Percentiles rank a stretch among this genome's conserved stretches.
These are phyloP conservation scores for Xerocomus cyaneibrunnescens DNA, from an alignment of 1,284 basidiomycete species.

Conservation along the genomic window DNA sequence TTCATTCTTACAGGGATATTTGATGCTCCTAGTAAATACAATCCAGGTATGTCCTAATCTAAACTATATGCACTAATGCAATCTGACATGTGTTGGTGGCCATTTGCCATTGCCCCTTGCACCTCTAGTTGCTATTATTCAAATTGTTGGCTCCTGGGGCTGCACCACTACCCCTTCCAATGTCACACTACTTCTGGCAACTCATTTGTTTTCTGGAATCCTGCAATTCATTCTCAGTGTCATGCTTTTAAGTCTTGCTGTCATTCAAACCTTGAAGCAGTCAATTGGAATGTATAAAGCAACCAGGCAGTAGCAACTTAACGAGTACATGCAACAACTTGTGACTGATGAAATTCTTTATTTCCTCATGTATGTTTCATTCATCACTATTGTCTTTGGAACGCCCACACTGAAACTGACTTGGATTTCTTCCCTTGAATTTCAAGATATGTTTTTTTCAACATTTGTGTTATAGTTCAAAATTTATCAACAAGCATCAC, in stretches of 20 bases:
- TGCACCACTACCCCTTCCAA: no score
- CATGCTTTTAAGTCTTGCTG: not conserved
- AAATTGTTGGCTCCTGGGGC: no score
- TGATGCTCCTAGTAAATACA: not conserved
- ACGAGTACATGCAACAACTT: not conserved
- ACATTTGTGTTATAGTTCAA: no score
- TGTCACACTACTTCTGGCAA: no score
- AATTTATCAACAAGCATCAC: no score
- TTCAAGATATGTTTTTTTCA: no score
- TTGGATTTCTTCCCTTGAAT: no score
- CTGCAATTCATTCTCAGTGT: not conserved
- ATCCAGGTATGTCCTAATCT: not conserved
- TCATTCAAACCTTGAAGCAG: not conserved
- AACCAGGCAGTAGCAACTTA: not conserved
- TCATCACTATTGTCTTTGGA: no score
- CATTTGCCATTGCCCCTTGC: not conserved
- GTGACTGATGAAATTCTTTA: constrained; percentile 4
- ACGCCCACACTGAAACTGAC: no score
- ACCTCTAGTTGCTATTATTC: not conserved
- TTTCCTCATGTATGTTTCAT: constrained; percentile 13
- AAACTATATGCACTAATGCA: not conserved
- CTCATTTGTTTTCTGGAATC: not conserved
- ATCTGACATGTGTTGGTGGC: no score
- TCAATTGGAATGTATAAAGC: not conserved
- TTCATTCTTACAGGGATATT: not conserved